Evolutionary conservation across 140 eudicot genomes (phyloP), one percentile per base, ranked within the genome.

Genomic region (Artemisia princeps): DNA sequence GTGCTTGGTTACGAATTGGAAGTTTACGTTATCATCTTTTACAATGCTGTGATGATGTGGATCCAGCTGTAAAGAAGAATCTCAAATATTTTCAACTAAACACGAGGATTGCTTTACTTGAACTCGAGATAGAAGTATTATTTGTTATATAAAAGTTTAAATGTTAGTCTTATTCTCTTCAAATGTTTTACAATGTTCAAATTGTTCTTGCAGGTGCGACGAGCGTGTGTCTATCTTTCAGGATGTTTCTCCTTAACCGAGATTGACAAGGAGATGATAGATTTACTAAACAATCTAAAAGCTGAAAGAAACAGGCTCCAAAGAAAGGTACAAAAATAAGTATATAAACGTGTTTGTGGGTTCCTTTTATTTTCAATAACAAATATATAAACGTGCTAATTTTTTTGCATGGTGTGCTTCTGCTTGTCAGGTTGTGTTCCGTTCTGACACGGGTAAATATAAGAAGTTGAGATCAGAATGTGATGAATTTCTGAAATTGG

Each of bases 1-100:
- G 81, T 74, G 82, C 89, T 24, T 85, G 95, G 85, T 61, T 92
- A 49, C 79, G 83, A 40, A 65, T 92, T 84, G 99, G 96, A 60
- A 79, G 81, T 17, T 70, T 92, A 55, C 87, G 95, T 3, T 88
- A 86, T 77, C 84, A 72, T 77, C 99, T 92, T 62, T 71, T 92
- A 74, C 75, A 80, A 54, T 64, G 82, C 69, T 83, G 86, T 67
- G 88, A 84, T 88, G 92, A 86, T 37, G 76, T 92, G 81, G 99
- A 92, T 81, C 99, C 96, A 13, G 77, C 95, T 69, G 74, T 75
- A 23, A 92, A 88, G 74, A 84, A 88, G 76, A 78, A 81, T 30
- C 37, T 79, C 37, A 88, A 80, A 84, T 77, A 84, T 77, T 37
- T 71, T 54, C 85, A 80, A 55, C 67, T 92, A 44, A 72, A 69